Percentiles rank a stretch among this genome's conserved stretches.
phyloP scores from a whole-genome alignment of 208 protist species.

The Crithidia acanthocephali region DNA sequence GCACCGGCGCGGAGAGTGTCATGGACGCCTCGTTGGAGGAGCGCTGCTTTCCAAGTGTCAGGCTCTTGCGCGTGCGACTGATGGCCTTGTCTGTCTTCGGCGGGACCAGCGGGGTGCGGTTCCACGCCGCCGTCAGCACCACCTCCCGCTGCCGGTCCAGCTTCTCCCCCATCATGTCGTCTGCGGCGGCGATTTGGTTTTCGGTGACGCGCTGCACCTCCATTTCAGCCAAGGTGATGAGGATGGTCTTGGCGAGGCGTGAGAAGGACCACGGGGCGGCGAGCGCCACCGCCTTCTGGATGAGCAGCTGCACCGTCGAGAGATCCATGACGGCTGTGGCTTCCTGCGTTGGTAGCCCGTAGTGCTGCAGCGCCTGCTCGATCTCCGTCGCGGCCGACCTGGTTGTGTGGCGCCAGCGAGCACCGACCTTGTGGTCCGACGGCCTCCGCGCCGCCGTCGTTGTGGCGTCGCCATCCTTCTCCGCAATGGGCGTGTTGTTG shows the following conservation, averaged over 20 bases:
- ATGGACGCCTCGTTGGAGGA: slow-evolving; percentile 9
- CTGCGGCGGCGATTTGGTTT: slow-evolving; percentile 18
- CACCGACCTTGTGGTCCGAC: slow-evolving; percentile 5
- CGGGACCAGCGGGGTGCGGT: slow-evolving; percentile 10
- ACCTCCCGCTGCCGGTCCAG: slow-evolving; percentile 14
- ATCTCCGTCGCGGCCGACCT: slow-evolving; percentile 13
- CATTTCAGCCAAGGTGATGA: slow-evolving; percentile 15
- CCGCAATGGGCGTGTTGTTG: neutral
- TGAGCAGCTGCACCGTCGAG: slow-evolving; percentile 5
- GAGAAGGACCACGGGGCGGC: slow-evolving; percentile 20
- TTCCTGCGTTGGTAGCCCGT: slow-evolving; percentile 10
- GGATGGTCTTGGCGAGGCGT: slow-evolving; percentile 10
- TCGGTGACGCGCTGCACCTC: slow-evolving; percentile 23
- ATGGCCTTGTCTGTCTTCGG: slow-evolving; percentile 20
- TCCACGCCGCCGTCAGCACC: slow-evolving; percentile 32
- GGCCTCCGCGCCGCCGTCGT: neutral
- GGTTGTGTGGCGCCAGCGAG: slow-evolving; percentile 13
- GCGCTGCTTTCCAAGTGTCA: neutral
- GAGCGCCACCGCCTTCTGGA: slow-evolving; percentile 12
- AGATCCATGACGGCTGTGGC: slow-evolving; percentile 10
- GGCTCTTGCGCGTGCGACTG: slow-evolving; percentile 10
- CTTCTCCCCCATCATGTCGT: slow-evolving; percentile 27
- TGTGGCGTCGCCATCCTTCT: neutral
- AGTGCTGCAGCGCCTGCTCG: slow-evolving; percentile 30
- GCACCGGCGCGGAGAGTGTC: neutral